phyloP scores from a whole-genome alignment of 208 protist species.

The Porcisia hertigi region DNA sequence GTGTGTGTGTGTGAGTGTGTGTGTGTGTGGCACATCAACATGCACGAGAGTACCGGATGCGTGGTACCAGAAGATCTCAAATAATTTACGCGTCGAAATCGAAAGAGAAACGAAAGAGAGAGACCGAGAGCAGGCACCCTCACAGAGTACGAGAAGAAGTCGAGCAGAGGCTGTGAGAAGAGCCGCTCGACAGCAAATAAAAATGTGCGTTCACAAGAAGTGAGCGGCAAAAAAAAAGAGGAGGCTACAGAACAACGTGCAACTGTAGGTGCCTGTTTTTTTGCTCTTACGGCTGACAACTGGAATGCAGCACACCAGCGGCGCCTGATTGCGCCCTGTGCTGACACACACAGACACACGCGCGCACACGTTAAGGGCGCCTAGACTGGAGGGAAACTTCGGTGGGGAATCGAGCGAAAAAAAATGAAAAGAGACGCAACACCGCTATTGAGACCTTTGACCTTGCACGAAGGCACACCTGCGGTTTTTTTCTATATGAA shows the following conservation, averaged over 20 bases:
- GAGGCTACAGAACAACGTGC: background rate
- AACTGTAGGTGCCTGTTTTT: background rate
- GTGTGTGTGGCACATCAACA: background rate
- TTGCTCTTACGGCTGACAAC: background rate
- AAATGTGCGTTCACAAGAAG: background rate
- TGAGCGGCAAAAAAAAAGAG: background rate
- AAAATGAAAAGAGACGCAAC: background rate
- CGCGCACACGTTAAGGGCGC: background rate
- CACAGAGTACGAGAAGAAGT: too few species aligned
- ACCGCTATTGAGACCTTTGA: background rate
- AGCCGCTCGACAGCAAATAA: too few species aligned
- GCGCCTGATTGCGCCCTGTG: background rate
- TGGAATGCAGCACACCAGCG: background rate
- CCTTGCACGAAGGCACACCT: background rate
- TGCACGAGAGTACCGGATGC: too few species aligned
- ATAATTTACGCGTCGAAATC: too few species aligned
- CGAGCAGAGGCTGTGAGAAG: too few species aligned
- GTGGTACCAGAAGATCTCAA: too few species aligned
- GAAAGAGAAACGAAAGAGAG: too few species aligned
- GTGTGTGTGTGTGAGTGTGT: background rate
- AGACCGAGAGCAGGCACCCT: too few species aligned
- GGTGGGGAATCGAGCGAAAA: background rate
- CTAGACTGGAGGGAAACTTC: background rate
- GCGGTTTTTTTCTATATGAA: background rate
- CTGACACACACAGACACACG: too few species aligned